Base-by-base conservation (phyloP, 352 stramenopile genomes). In the Phytophthora gonapodyides region DNA sequence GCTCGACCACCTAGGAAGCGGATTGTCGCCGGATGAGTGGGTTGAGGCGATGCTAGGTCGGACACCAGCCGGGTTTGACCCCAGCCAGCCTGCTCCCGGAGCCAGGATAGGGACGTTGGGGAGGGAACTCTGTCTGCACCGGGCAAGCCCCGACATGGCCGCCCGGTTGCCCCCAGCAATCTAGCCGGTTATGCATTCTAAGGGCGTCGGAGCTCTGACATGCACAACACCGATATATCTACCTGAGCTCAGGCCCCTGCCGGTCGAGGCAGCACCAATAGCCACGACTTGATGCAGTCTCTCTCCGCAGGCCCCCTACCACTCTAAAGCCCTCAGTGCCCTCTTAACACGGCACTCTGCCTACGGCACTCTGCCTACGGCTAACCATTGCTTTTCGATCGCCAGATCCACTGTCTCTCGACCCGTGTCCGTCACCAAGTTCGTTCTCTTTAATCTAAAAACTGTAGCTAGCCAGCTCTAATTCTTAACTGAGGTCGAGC, bases 71-170 rank as follows among this genome's bases (percentile, higher is more conserved):
- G 27, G 27, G 27, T 31, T 31, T 31, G n/a, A 31, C 27, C 27
- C 27, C 5, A 31, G 27, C 27, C 27, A 31, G 0, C 27, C 27
- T 9, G 27, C 27, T 8, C 27, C 27, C 27, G 5, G 27, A 31
- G 27, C 2, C 27, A 31, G 35, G 43, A 54, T 47, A 49, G 35
- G 27, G 12, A 48, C 43, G 24, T n/a, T 27, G 43, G 24, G 55
- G 43, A 56, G 24, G 45, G 49, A 24, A 44, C n/a, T n/a, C n/a
- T n/a, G n/a, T n/a, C 44, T 27, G 44, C 44, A 17, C 30, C 55
- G 17, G 7, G n/a, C 35, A 44, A 24, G 36, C 44, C 42, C 44
- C 44, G 44, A 35, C 16, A 43, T 49, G 55, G 36, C 42, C 44
- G 21, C 21, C 21, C 21, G 21, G 21, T 24, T 24, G 45, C 50